Percentiles rank a stretch among this genome's conserved stretches.
Evolutionary conservation across 257 asterid species (phyloP).

Genomic region (Lavandula angustifolia): DNA sequence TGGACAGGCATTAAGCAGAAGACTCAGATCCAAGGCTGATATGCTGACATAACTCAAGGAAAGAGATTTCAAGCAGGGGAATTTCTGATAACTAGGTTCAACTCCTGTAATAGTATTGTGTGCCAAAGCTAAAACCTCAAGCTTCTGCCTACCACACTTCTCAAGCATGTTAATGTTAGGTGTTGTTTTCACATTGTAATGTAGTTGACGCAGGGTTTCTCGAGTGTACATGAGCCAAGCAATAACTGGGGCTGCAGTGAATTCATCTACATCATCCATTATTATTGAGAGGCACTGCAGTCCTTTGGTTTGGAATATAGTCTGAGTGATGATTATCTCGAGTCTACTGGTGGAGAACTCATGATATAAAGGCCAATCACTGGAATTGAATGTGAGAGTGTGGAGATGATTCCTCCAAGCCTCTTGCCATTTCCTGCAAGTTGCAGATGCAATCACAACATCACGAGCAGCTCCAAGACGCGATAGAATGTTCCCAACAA

Average conservation of each 20-base stretch:
- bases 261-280: constrained; percentile 84
- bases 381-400: constrained; percentile 64
- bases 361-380: constrained; percentile 80
- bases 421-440: constrained; percentile 81
- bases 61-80: constrained; percentile 65
- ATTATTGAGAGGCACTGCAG: constrained; percentile 67
- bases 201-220: constrained; percentile 70
- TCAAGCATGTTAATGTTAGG: constrained; percentile 84
- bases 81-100: constrained; percentile 79
- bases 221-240: constrained; percentile 95
- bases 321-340: constrained; percentile 80
- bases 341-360: constrained; percentile 61
- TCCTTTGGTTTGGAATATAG: constrained; percentile 73
- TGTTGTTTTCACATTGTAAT: constrained; percentile 72
- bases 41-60: constrained; percentile 75
- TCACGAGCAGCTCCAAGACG: constrained; percentile 82
- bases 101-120: constrained; percentile 80
- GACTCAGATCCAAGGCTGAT: constrained; percentile 78
- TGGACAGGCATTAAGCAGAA: constrained; percentile 76
- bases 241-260: constrained; percentile 77
- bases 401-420: constrained; percentile 87
- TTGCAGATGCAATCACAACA: constrained; percentile 79
- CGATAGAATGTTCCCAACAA: constrained; percentile 80
- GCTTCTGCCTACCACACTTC: constrained; percentile 84
- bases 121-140: constrained; percentile 73